Percentiles rank a stretch among this genome's conserved stretches.
These are phyloP conservation scores for Emergomyces orientalis DNA, from an alignment of 2,329 filamentous ascomycete genomes.

Conservation along the genomic window DNA sequence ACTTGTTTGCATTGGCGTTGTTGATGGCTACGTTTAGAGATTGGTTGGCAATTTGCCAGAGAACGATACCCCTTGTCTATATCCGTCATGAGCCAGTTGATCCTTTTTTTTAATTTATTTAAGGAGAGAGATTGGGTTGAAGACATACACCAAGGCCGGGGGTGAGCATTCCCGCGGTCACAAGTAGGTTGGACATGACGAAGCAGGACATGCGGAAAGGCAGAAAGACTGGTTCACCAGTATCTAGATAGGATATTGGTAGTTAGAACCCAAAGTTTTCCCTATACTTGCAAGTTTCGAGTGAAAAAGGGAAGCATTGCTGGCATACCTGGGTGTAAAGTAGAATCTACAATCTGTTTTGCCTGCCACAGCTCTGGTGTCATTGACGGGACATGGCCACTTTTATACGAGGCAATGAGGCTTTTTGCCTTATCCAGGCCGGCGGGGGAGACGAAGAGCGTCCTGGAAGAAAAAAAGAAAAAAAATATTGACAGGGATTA, in stretches of 20 bases:
- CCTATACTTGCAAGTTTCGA: background rate
- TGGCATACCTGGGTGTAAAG: slow-evolving; percentile 75
- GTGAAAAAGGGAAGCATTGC: background rate
- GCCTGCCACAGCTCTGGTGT: slow-evolving; percentile 85
- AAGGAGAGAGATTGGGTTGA: no score
- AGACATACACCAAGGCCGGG: slow-evolving; percentile 63
- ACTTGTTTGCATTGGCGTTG: slow-evolving; percentile 96
- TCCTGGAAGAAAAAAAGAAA: slow-evolving; percentile 52
- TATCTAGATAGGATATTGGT: slow-evolving; percentile 52
- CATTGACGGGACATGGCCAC: slow-evolving; percentile 66
- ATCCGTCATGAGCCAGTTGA: slow-evolving; percentile 4
- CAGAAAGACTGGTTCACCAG: slow-evolving; percentile 80
- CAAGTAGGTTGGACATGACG: slow-evolving; percentile 83
- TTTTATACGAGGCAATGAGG: slow-evolving; percentile 76
- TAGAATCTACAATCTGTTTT: slow-evolving; percentile 96
- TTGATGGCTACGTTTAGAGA: slow-evolving; percentile 98
- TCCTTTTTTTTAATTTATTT: background rate
- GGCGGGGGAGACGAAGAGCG: slow-evolving; percentile 65
- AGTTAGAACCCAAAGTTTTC: background rate
- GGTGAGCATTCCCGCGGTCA: slow-evolving; percentile 94
- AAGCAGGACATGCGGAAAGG: slow-evolving; percentile 98
- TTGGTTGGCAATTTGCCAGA: slow-evolving; percentile 95
- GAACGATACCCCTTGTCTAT: slow-evolving; percentile 70
- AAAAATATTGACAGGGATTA: slow-evolving; percentile 3
- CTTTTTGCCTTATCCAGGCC: slow-evolving; percentile 80